Evolutionary conservation across 768 basidiomycete species (phyloP).

Genomic region (Naganishia friedmannii): DNA sequence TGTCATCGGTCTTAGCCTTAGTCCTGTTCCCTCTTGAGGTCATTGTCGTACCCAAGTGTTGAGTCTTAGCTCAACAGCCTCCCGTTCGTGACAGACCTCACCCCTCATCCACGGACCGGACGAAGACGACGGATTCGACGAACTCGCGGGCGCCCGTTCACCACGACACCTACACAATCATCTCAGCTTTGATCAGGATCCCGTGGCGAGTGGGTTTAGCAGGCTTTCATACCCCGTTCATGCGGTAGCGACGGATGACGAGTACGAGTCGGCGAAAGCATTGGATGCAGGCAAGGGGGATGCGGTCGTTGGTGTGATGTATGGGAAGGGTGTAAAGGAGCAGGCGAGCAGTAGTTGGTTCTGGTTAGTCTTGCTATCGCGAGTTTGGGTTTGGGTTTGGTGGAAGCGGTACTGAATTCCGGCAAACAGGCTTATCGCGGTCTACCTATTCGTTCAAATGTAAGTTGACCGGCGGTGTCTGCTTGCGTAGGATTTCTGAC

Average conservation of each 20-base stretch:
- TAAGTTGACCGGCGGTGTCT: constrained; percentile 3
- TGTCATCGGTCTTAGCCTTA: no score
- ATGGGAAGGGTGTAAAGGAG: constrained; percentile 40
- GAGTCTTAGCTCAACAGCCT: no score
- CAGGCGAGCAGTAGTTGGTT: constrained; percentile 52
- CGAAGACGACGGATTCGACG: constrained; percentile 27
- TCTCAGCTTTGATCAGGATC: constrained; percentile 23
- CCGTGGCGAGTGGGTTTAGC: constrained; percentile 37
- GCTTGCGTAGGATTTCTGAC: neutral
- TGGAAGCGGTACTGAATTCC: neutral
- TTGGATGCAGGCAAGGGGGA: constrained; percentile 33
- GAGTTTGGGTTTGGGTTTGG: neutral
- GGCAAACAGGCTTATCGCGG: constrained; percentile 35
- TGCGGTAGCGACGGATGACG: constrained; percentile 33
- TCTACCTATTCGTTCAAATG: constrained; percentile 52
- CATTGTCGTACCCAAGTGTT: no score
- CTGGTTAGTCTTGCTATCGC: constrained; percentile 37
- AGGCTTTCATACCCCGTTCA: constrained; percentile 38
- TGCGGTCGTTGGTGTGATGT: constrained; percentile 48
- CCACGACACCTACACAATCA: constrained; percentile 11
- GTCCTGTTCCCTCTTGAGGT: no score
- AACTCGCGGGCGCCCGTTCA: constrained; percentile 20
- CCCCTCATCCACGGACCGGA: constrained; percentile 8
- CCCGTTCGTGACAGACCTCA: no score
- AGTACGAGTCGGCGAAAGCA: constrained; percentile 36